Evolutionary conservation across 352 stramenopile genomes (phyloP), one percentile per base, ranked within the genome.

Genomic region (Phytophthora idaei): DNA sequence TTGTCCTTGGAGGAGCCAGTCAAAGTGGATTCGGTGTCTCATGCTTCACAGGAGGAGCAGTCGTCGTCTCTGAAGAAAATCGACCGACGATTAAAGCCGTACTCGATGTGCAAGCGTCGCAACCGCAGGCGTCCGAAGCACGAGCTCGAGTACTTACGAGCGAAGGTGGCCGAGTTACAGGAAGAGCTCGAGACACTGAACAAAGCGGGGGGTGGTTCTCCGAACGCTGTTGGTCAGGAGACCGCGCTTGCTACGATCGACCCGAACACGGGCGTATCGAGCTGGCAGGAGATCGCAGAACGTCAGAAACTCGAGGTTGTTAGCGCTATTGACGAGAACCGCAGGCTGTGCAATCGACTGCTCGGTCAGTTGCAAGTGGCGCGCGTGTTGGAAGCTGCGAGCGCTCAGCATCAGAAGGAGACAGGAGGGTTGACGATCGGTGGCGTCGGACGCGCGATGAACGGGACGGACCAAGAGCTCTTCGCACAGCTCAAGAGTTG

Each of bases 61-160:
- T 3, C 32, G 10, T 42, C 37, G 6, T 37, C 27, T 29, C 46
- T 44, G 6, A 76, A 62, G 53, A 73, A 69, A 59, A 54, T 56
- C 3, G 69, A 76, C 44, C n/a, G 64, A 21, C 36, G 64, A 1
- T 36, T 71, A 11, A 53, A 37, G 7, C 65, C 69, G 0, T 49
- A 63, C 37, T 71, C 64, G 47, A 77, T 55, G 9, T 54, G 48
- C 17, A 74, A 71, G 53, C 59, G 64, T 11, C 64, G 53, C 27
- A 55, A 74, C 54, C 71, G 71, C 8, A 63, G 42, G 25, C 71
- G 71, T n/a, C 62, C 67, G n/a, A 76, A 78, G 46, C 57, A 78
- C 45, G 71, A 78, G 41, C 63, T 78, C 27, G 71, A 73, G 1
- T 76, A 73, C n/a, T 45, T 78, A 29, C 62, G 71, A 6, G 32